phyloP scores from a whole-genome alignment of 371 early-diverging fungal genomes.

The Zancudomyces culisetae region DNA sequence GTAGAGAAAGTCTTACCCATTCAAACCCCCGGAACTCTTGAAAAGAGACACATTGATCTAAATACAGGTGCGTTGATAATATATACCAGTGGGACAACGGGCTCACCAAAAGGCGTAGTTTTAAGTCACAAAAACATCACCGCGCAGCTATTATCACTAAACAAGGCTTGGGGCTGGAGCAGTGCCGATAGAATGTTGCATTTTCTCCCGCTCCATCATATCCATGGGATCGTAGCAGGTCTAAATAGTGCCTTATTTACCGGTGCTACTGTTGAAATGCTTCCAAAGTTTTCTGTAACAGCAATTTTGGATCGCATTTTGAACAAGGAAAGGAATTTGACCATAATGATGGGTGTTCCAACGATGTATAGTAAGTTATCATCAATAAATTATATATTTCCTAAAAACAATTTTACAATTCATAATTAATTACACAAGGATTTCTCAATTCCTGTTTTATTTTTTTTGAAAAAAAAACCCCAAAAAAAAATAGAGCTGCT shows the following conservation, averaged over 20 bases:
- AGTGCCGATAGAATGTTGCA: constrained; percentile 47
- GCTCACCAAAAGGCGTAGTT: constrained; percentile 49
- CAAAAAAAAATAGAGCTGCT: too few species aligned
- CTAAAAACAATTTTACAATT: too few species aligned
- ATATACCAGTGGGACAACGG: constrained; percentile 62
- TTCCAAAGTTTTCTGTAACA: constrained; percentile 37
- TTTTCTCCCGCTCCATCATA: constrained; percentile 64
- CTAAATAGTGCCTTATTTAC: constrained; percentile 32
- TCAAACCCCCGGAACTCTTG: not conserved
- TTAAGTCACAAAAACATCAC: constrained; percentile 55
- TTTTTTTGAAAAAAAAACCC: too few species aligned
- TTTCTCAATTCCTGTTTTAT: too few species aligned
- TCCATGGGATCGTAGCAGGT: constrained; percentile 36
- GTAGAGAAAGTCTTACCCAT: constrained; percentile 7
- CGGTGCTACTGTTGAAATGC: constrained; percentile 61
- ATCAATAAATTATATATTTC: constrained; percentile 4
- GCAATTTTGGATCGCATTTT: constrained; percentile 40
- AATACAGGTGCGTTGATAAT: constrained; percentile 44
- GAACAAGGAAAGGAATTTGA: constrained; percentile 24
- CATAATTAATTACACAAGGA: too few species aligned
- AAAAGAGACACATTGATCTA: constrained; percentile 11
- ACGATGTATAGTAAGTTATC: constrained; percentile 44
- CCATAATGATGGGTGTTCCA: constrained; percentile 74
- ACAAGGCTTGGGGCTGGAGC: constrained; percentile 56
- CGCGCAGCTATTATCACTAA: constrained; percentile 39